These are phyloP conservation scores for Podila clonocystis DNA, from an alignment of 192 early-diverging fungal species.

Conservation along the genomic window DNA sequence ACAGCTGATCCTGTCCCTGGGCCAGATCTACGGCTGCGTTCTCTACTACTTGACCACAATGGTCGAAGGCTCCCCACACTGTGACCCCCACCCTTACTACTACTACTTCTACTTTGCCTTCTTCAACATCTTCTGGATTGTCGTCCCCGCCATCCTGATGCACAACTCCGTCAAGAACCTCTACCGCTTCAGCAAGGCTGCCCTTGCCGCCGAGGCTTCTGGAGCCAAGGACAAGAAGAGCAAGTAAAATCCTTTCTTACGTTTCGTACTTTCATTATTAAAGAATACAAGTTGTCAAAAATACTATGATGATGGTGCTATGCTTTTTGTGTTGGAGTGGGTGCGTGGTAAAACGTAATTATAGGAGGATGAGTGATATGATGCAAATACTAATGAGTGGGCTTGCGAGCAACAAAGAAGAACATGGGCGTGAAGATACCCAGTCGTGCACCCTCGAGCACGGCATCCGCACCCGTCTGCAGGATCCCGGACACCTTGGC, in stretches of 20 bases:
- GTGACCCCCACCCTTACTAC: slow-evolving; percentile 81
- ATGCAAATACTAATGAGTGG: slow-evolving; percentile 10
- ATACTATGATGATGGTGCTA: not conserved
- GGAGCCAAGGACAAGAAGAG: slow-evolving; percentile 47
- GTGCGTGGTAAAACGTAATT: not conserved
- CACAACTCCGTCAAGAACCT: slow-evolving; percentile 59
- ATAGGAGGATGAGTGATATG: not conserved
- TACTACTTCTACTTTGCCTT: slow-evolving; percentile 92
- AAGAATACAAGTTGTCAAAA: not conserved
- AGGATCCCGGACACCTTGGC: slow-evolving; percentile 85
- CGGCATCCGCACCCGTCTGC: slow-evolving; percentile 80
- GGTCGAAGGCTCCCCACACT: slow-evolving; percentile 73
- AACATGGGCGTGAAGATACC: slow-evolving; percentile 97
- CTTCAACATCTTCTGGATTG: slow-evolving; percentile 87
- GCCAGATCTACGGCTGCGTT: slow-evolving; percentile 85
- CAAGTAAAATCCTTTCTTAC: slow-evolving; percentile 19
- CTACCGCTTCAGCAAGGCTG: slow-evolving; percentile 61
- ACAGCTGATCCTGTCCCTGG: slow-evolving; percentile 70
- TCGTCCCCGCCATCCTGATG: slow-evolving; percentile 69
- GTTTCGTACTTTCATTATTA: not conserved
- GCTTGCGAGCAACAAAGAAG: slow-evolving; percentile 82
- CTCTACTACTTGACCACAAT: slow-evolving; percentile 83
- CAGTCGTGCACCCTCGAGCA: slow-evolving; percentile 82
- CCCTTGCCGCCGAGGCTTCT: slow-evolving; percentile 53
- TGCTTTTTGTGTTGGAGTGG: not conserved